Percentiles rank a stretch among this genome's conserved stretches.
Evolutionary conservation across 208 protist species (phyloP).

Genomic region (Leishmania gerbilli): DNA sequence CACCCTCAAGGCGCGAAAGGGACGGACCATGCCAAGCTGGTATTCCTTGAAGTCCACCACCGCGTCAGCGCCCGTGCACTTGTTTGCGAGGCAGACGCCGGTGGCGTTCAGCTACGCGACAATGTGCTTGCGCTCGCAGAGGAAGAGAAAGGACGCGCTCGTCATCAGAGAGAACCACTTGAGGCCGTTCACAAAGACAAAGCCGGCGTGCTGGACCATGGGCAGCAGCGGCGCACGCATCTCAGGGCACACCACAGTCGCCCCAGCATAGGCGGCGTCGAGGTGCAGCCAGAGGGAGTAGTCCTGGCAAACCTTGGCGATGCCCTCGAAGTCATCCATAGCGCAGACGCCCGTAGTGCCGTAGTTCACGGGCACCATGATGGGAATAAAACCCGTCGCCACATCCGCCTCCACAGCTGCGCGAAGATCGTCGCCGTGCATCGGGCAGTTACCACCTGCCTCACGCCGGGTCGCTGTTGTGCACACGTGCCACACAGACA

Average conservation of each 20-base stretch:
- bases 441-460: conserved; percentile 43
- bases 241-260: conserved; percentile 58
- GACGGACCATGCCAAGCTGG: conserved; percentile 61
- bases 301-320: conserved; percentile 35
- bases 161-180: conserved; percentile 63
- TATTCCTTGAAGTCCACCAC: conserved; percentile 74
- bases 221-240: conserved; percentile 37
- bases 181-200: conserved; percentile 60
- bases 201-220: conserved; percentile 37
- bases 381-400: conserved; percentile 49
- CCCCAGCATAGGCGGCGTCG: conserved; percentile 62
- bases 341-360: conserved; percentile 65
- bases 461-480: conserved; percentile 26
- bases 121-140: conserved; percentile 44
- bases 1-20: conserved; percentile 67
- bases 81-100: conserved; percentile 49
- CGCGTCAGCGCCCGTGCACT: conserved; percentile 33
- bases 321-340: conserved; percentile 47
- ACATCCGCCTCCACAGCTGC: conserved; percentile 47
- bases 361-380: conserved; percentile 49
- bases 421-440: conserved; percentile 38
- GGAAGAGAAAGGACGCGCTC: conserved; percentile 51
- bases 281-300: conserved; percentile 64
- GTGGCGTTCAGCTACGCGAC: conserved; percentile 47
- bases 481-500: conserved; percentile 40